A percentile compares a stretch with the other conserved stretches of the same genome.
Conservation (phyloP, 2,329 filamentous ascomycete genomes). For the Hymenotorrendiella dingleyae region DNA sequence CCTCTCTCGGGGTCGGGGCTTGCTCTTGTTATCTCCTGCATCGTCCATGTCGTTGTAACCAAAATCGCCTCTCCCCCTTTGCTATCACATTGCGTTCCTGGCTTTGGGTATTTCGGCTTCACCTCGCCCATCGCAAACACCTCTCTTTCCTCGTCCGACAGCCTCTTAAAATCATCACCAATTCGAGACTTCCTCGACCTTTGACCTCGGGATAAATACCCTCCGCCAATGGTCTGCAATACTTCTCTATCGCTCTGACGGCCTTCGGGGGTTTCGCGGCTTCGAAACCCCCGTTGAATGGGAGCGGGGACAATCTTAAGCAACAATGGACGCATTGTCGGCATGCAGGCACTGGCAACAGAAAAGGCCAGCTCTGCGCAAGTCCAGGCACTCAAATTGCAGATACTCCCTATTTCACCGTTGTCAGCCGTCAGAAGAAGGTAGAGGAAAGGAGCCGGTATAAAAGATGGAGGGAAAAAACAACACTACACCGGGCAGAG, state of each 20-base stretch:
- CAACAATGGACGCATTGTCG: background rate
- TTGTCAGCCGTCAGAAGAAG: background rate
- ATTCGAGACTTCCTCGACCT: background rate
- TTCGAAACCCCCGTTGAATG: background rate
- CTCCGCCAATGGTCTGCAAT: background rate
- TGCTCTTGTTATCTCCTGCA: too few relatives aligned
- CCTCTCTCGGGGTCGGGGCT: too few relatives aligned
- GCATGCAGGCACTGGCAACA: background rate
- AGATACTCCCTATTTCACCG: background rate
- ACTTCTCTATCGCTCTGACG: background rate
- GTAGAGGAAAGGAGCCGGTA: background rate
- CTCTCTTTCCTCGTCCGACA: background rate
- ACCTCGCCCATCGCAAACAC: background rate
- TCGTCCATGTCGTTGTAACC: constrained; percentile 1
- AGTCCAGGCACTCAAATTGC: background rate
- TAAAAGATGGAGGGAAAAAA: too few relatives aligned
- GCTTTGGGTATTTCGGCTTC: background rate
- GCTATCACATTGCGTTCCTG: background rate
- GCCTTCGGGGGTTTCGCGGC: background rate
- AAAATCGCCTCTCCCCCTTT: background rate
- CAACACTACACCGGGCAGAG: too few relatives aligned
- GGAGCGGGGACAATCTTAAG: background rate
- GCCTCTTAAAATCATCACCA: background rate
- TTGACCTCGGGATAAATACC: background rate
- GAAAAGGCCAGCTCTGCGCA: background rate